Evolutionary conservation across 176 grass and related monocot species (phyloP), one percentile per base, ranked within the genome.

Genomic region (Calamus simplicifolius): DNA sequence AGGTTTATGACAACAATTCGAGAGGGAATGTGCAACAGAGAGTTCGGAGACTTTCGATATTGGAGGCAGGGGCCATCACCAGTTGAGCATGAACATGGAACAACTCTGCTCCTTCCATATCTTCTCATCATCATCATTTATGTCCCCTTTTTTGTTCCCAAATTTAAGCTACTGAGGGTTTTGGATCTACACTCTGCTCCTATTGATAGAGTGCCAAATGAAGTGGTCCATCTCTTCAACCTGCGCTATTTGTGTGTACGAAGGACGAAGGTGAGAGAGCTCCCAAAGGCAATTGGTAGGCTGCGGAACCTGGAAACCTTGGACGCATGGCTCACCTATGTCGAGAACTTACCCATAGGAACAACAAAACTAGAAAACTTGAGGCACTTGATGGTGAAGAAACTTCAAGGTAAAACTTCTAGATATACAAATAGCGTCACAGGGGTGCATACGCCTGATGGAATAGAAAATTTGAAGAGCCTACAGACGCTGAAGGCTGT

Each of bases 181-280:
- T 58, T 81, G 59, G 74, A 75, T 5, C 71, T 81, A 12, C 57
- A 75, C 56, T 71, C 63, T 49, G 56, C 48, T 28, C 63, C 66
- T 18, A 81, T 81, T n/a, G 27, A 81, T 52, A 10, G 15, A 16
- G 17, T 81, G 29, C 71, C 59, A 8, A 69, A 59, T 2, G 71
- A 81, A 31, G 72, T 81, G 65, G 62, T 69, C 49, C 49, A 65
- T 14, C 54, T 81, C 54, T 70, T 75, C 48, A 81, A 81, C 27
- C 54, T 81, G 18, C 43, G 79, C 43, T 81, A 59, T 57, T 59
- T 81, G 19, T 53, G 78, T n/a, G 64, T 81, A 38, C 63, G 78
- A n/a, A 16, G 14, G 54, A 81, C 79, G 3, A 70, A 70, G 27
- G 59, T 75, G 63, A 0, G 29, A 30, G 64, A 35, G 17, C 61